phyloP scores from a whole-genome alignment of 352 stramenopile genomes.

The Phytophthora cryptogea region DNA sequence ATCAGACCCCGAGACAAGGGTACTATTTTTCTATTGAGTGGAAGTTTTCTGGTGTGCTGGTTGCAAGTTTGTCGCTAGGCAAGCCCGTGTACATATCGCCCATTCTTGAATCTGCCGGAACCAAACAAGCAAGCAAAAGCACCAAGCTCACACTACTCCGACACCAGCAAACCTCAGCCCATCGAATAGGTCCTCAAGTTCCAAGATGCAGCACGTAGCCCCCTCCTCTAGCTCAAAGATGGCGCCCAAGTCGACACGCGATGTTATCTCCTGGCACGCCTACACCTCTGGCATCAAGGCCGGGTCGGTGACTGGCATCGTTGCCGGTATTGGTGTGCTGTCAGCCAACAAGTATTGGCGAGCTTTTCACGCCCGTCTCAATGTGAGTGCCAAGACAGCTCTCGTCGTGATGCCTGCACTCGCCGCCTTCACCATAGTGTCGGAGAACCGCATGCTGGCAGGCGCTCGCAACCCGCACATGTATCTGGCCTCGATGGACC shows the following conservation, averaged over 20 bases:
- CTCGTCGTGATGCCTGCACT: constrained; percentile 55
- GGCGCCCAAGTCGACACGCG: constrained; percentile 22
- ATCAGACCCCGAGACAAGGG: too few relatives aligned
- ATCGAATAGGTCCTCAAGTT: too few relatives aligned
- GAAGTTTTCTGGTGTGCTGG: too few relatives aligned
- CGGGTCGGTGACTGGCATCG: constrained; percentile 31
- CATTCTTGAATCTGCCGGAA: too few relatives aligned
- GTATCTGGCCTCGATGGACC: constrained; percentile 58
- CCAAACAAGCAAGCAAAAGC: too few relatives aligned
- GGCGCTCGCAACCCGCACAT: constrained; percentile 64
- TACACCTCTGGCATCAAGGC: constrained; percentile 46
- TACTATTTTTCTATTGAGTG: too few relatives aligned
- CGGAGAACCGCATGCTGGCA: constrained; percentile 50
- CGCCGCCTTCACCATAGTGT: constrained; percentile 55
- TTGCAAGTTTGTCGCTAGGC: too few relatives aligned
- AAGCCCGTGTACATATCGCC: too few relatives aligned
- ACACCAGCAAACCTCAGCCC: too few relatives aligned
- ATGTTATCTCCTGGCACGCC: constrained; percentile 44
- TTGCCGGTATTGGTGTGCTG: constrained; percentile 35
- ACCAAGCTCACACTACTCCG: too few relatives aligned
- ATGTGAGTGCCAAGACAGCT: constrained; percentile 65
- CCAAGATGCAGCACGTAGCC: too few relatives aligned
- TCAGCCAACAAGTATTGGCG: constrained; percentile 54
- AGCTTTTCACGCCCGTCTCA: constrained; percentile 60
- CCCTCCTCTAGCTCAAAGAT: too few relatives aligned